Conservation (phyloP, 2,329 filamentous ascomycete species). For the Penicillium nordicum region DNA sequence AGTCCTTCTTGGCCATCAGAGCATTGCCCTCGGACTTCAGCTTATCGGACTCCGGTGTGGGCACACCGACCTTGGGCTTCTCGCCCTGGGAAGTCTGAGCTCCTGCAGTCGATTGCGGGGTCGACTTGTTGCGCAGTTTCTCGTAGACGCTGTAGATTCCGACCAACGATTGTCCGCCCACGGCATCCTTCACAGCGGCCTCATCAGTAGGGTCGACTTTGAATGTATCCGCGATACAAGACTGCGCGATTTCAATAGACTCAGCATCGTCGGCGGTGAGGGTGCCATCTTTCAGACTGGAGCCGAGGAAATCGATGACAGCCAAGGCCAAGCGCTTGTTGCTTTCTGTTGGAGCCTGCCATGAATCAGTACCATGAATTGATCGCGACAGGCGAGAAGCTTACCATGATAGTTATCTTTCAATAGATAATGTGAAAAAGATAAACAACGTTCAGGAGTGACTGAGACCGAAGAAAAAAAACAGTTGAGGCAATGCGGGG, state of each 20-base stretch:
- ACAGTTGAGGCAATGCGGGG: slow-evolving; percentile 21
- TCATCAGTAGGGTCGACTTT: slow-evolving; percentile 83
- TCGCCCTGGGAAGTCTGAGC: slow-evolving; percentile 39
- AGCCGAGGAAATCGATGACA: slow-evolving; percentile 90
- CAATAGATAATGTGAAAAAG: not conserved
- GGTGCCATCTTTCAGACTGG: slow-evolving; percentile 82
- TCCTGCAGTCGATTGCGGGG: slow-evolving; percentile 44
- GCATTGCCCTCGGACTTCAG: slow-evolving; percentile 90
- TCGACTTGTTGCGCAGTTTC: slow-evolving; percentile 72
- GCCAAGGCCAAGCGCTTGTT: slow-evolving; percentile 92
- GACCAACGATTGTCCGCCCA: slow-evolving; percentile 81
- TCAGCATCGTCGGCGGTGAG: slow-evolving; percentile 84
- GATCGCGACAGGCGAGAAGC: not conserved
- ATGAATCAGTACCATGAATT: not conserved
- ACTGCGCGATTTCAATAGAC: slow-evolving; percentile 87
- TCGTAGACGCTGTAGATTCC: slow-evolving; percentile 96
- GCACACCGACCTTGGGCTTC: slow-evolving; percentile 34
- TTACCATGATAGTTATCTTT: slow-evolving; percentile 21
- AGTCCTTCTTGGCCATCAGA: slow-evolving; percentile 93
- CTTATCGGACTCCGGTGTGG: slow-evolving; percentile 71
- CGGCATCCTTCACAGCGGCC: slow-evolving; percentile 67
- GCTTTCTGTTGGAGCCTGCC: slow-evolving; percentile 49
- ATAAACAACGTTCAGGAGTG: slow-evolving; percentile 11
- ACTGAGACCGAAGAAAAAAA: slow-evolving; percentile 7
- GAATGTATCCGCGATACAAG: slow-evolving; percentile 94